Evolutionary conservation across 495 filamentous ascomycete species (phyloP).

Genomic region (Daldinia childiae): DNA sequence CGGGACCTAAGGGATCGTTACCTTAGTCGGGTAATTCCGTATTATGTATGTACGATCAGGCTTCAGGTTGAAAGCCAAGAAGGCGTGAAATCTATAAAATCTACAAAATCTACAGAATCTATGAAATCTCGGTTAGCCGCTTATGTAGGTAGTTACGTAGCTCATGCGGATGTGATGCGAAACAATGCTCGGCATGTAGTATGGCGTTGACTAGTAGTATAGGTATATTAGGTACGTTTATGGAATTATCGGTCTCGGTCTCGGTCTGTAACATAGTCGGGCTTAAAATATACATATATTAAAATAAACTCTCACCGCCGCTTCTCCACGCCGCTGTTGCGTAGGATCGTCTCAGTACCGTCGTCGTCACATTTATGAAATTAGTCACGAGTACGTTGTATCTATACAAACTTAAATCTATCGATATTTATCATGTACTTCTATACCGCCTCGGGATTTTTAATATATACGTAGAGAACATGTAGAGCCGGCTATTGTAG

Average conservation of each 20-base stretch:
- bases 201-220: not conserved
- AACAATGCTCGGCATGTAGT: slow-evolving; percentile 10
- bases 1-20: slow-evolving; percentile 4
- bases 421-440: not conserved
- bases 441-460: slow-evolving; percentile 2
- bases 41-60: not conserved
- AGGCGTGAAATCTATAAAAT: not conserved
- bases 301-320: slow-evolving; percentile 33
- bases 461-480: not conserved
- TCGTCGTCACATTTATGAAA: slow-evolving; percentile 5
- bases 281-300: slow-evolving; percentile 1
- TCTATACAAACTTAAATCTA: not conserved
- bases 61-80: not conserved
- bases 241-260: too few relatives aligned
- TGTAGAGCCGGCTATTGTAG: slow-evolving; percentile 1
- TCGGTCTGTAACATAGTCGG: too few relatives aligned
- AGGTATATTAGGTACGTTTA: not conserved
- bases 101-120: not conserved
- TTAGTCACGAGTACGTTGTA: not conserved
- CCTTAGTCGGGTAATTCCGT: not conserved
- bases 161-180: slow-evolving; percentile 10
- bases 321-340: slow-evolving; percentile 18
- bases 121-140: slow-evolving; percentile 16
- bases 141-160: slow-evolving; percentile 3
- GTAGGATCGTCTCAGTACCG: slow-evolving; percentile 13